phyloP scores from a whole-genome alignment of 2,329 filamentous ascomycete genomes.

The Tolypocladium ophioglossoides region DNA sequence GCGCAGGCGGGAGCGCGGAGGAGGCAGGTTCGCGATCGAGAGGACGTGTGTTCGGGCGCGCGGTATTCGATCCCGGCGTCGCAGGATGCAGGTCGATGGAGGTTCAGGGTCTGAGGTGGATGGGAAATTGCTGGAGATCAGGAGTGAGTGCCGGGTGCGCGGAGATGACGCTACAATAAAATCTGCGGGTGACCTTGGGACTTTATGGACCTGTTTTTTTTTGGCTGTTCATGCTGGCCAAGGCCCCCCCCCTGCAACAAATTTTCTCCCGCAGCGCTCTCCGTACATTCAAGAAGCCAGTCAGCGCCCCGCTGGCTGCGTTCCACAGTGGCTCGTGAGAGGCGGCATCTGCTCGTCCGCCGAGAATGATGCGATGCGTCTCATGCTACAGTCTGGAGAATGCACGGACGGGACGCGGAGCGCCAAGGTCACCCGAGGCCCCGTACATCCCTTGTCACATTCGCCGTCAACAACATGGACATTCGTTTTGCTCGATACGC shows the following conservation, averaged over 20 bases:
- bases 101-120: neutral
- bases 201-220: neutral
- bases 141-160: neutral
- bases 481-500: neutral
- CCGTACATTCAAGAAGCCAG: too few relatives aligned
- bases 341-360: neutral
- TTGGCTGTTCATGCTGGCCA: neutral
- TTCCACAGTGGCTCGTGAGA: neutral
- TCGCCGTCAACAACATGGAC: neutral
- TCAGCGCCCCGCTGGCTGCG: neutral
- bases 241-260: too few relatives aligned
- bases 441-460: neutral
- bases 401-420: neutral
- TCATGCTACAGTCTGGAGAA: neutral
- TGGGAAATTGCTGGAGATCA: neutral
- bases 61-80: neutral
- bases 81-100: neutral
- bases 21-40: neutral
- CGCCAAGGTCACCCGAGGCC: neutral
- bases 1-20: neutral
- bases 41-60: neutral
- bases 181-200: neutral
- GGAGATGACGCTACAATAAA: constrained; percentile 3
- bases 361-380: too few relatives aligned
- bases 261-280: neutral